Conservation (phyloP, 257 asterid genomes). For the Solanum dulcamara region DNA sequence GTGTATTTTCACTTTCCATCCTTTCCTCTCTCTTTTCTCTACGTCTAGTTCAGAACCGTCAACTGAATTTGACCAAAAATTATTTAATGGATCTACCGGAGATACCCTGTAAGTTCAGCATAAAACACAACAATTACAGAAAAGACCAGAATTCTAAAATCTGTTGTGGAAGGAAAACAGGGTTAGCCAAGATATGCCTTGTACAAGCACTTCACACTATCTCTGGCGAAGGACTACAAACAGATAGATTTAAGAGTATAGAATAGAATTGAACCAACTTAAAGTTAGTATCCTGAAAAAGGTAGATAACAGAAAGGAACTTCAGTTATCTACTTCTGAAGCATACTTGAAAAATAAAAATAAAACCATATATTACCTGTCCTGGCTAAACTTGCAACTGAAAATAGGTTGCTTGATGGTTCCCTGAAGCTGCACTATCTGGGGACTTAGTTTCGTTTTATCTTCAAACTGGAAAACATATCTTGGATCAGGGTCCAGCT, state of each 20-base stretch:
- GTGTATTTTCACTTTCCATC: constrained; percentile 93
- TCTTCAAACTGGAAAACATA: constrained; percentile 86
- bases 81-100: constrained; percentile 59
- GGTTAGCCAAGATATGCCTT: background rate
- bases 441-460: constrained; percentile 75
- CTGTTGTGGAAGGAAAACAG: background rate
- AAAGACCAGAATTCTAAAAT: background rate
- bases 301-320: background rate
- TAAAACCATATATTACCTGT: constrained; percentile 39
- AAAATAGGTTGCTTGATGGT: constrained; percentile 74
- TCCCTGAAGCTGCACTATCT: constrained; percentile 90
- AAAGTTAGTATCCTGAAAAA: background rate
- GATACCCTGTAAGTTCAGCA: constrained; percentile 40
- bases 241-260: background rate
- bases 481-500: constrained; percentile 95
- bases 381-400: constrained; percentile 90
- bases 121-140: background rate
- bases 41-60: constrained; percentile 52
- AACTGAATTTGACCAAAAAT: constrained; percentile 43
- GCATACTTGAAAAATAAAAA: background rate
- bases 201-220: background rate
- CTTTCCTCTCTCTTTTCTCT: constrained; percentile 80
- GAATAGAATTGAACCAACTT: background rate
- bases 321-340: background rate
- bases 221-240: background rate